Evolutionary conservation across 805 yeast species (phyloP), one percentile per base, ranked within the genome.

Genomic region (Pichia membranifaciens): DNA sequence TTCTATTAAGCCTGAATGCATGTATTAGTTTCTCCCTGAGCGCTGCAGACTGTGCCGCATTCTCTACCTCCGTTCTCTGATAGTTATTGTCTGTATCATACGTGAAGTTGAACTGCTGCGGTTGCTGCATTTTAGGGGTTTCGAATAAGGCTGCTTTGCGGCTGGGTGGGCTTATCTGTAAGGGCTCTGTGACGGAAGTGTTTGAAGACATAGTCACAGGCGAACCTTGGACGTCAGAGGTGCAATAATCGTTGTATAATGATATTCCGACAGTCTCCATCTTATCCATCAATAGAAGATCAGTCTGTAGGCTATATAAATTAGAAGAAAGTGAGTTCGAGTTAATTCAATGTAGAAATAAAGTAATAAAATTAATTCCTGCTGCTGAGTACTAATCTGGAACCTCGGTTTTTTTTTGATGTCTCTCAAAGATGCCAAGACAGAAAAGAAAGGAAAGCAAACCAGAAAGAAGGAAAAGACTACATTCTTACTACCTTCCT

Each of bases 1-100:
- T 58, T 45, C 56, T 51, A 49, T 78, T 71, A 23, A 82, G 71
- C 54, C 76, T 76, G 23, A 67, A 56, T 10, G 70, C 59, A n/a
- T 59, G 56, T 22, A 47, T 38, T 6, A 54, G 48, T 28, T 51
- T 49, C 21, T 43, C 55, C 16, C 36, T 43, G 10, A 43, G 15
- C 17, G 16, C 43, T 25, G 25, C 34, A 12, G 31, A 15, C 17
- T 37, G 42, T 15, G 36, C 15, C 29, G 40, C 6, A 4, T 20
- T 21, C 1, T 21, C 31, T 20, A 9, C 23, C 20, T 18, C 21
- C 29, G 10, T 10, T 8, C 29, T 10, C 7, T 25, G 29, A 10
- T 25, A 12, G 16, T 9, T 15, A 1, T n/a, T 40, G 18, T 8
- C 29, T 12, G 23, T 22, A 23, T 25, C 29, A 21, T 25, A 3